A percentile compares a stretch with the other conserved stretches of the same genome.
Conservation (phyloP, 805 yeast genomes). For the Saturnispora hagleri region DNA sequence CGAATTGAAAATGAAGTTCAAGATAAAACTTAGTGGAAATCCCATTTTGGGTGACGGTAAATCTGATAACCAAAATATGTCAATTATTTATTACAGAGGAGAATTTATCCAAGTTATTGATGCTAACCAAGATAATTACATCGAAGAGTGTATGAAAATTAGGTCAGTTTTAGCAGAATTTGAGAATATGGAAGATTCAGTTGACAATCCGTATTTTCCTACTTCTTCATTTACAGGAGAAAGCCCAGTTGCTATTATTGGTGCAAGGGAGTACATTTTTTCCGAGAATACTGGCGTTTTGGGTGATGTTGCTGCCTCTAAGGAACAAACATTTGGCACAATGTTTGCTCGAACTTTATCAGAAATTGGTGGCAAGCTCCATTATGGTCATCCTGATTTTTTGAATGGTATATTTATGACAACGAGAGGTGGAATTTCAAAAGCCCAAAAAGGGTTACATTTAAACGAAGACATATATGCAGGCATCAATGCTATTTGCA, state of each 20-base stretch:
- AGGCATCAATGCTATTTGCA: conserved; percentile 79
- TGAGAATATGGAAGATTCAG: conserved; percentile 53
- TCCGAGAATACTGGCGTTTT: conserved; percentile 87
- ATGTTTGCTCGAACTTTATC: conserved; percentile 88
- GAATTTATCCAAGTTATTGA: conserved; percentile 92
- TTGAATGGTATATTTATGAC: conserved; percentile 86
- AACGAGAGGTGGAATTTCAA: conserved; percentile 91
- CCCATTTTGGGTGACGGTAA: conserved; percentile 96
- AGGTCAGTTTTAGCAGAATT: conserved; percentile 84
- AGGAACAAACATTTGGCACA: conserved; percentile 95
- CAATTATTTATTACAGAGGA: conserved; percentile 81
- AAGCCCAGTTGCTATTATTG: conserved; percentile 79
- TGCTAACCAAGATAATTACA: conserved; percentile 92
- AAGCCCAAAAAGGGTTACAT: conserved; percentile 90
- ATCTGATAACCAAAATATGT: conserved; percentile 89
- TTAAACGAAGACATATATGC: conserved; percentile 93
- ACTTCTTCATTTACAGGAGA: conserved; percentile 37
- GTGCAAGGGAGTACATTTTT: conserved; percentile 92
- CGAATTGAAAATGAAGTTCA: conserved; percentile 40
- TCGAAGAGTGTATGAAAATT: conserved; percentile 89
- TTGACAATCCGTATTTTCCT: conserved; percentile 43
- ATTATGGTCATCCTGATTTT: conserved; percentile 96
- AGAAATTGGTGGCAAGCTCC: conserved; percentile 89
- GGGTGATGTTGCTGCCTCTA: conserved; percentile 96
- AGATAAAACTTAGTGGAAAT: conserved; percentile 78